Evolutionary conservation across 345 rosid genomes (phyloP).

Genomic region (Noccaea bulbosa): DNA sequence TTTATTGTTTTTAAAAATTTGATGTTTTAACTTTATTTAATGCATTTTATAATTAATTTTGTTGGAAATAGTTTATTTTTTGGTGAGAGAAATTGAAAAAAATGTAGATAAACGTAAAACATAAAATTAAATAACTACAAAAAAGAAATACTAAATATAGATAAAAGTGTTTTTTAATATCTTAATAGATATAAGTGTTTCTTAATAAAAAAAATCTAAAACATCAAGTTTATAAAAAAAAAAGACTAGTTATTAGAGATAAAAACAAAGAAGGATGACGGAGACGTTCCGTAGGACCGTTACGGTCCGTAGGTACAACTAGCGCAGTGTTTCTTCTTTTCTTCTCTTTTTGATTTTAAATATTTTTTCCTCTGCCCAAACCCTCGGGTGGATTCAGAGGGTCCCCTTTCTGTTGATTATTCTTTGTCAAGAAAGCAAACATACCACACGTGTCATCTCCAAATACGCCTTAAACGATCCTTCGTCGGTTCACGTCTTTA

Average conservation of each 20-base stretch:
- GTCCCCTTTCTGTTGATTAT: not conserved
- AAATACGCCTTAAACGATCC: not conserved
- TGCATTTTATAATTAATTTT: too few relatives aligned
- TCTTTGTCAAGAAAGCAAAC: not conserved
- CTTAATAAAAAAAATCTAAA: too few relatives aligned
- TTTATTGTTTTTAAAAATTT: too few relatives aligned
- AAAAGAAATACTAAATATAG: too few relatives aligned
- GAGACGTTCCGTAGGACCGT: conserved; percentile 29
- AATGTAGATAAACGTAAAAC: too few relatives aligned
- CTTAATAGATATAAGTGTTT: too few relatives aligned
- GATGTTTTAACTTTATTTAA: too few relatives aligned
- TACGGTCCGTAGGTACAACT: conserved; percentile 29
- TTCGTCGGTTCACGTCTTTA: not conserved
- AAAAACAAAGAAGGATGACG: conserved; percentile 15
- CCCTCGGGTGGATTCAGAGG: not conserved
- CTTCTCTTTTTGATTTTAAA: not conserved
- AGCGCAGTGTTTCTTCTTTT: not conserved
- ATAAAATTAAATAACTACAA: too few relatives aligned
- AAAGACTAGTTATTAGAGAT: not conserved
- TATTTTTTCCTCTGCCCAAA: not conserved
- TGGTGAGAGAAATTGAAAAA: too few relatives aligned
- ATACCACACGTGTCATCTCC: not conserved
- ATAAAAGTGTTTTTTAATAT: too few relatives aligned
- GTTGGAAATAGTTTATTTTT: too few relatives aligned
- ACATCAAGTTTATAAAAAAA: too few relatives aligned